Conservation (phyloP, 306 rosid species). For the Vicia villosa region DNA sequence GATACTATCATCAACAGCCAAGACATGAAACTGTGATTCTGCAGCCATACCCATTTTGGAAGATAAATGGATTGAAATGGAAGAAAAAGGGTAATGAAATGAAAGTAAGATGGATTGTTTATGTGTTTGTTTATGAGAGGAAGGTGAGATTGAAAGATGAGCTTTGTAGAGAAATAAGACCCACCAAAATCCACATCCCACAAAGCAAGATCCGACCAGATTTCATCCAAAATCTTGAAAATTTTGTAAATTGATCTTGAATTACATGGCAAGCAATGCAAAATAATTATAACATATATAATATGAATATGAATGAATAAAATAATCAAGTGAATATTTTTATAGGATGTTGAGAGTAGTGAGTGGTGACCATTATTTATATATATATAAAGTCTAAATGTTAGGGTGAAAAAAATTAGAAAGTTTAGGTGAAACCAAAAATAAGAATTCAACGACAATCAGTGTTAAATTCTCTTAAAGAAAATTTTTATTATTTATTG, state of each 20-base stretch:
- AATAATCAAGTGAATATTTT: slow-evolving; percentile 44
- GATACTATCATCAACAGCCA: slow-evolving; percentile 92
- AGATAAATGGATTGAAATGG: slow-evolving; percentile 2
- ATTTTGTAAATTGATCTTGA: slow-evolving; percentile 69
- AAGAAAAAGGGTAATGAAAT: slow-evolving; percentile 6
- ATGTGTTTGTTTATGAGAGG: slow-evolving; percentile 20
- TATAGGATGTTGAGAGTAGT: slow-evolving; percentile 36
- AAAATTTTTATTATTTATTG: too few relatives aligned
- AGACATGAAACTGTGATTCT: slow-evolving; percentile 83
- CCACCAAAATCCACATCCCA: slow-evolving; percentile 76
- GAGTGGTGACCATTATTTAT: slow-evolving; percentile 44
- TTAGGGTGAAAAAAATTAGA: slow-evolving; percentile 24
- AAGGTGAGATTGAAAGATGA: slow-evolving; percentile 35
- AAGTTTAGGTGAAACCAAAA: slow-evolving; percentile 41
- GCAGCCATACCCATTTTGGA: slow-evolving; percentile 72
- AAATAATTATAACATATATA: slow-evolving; percentile 32
- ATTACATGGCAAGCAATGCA: slow-evolving; percentile 76
- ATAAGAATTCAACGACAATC: not conserved
- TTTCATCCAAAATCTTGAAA: slow-evolving; percentile 85
- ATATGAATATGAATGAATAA: slow-evolving; percentile 28
- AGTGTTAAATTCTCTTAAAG: too few relatives aligned
- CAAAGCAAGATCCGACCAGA: slow-evolving; percentile 99
- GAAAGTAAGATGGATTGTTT: slow-evolving; percentile 6
- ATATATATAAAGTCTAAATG: not conserved
- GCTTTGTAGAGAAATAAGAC: slow-evolving; percentile 63